A percentile compares a stretch with the other conserved stretches of the same genome.
Conservation (phyloP, 2,329 filamentous ascomycete genomes). For the Venturia aucupariae region DNA sequence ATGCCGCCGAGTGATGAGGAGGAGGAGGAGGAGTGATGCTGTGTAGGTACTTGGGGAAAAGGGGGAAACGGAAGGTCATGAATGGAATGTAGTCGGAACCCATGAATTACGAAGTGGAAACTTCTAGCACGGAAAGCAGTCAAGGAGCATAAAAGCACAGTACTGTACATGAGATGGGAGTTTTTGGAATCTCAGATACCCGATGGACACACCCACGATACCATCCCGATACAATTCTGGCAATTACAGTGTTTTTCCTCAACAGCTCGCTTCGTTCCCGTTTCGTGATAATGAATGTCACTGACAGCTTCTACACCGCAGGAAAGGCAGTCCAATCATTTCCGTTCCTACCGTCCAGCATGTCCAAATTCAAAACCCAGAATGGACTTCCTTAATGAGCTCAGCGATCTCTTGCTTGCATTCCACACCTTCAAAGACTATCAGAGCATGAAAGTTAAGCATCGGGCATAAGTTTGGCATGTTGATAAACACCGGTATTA, state of each 20-base stretch:
- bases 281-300: not conserved
- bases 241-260: not conserved
- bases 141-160: not conserved
- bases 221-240: not conserved
- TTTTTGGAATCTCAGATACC: not conserved
- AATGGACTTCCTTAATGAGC: no score
- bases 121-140: not conserved
- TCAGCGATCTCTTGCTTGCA: no score
- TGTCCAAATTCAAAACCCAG: no score
- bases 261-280: not conserved
- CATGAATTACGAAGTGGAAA: not conserved
- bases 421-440: no score
- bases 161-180: not conserved
- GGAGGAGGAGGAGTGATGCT: not conserved
- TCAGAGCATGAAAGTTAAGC: not conserved
- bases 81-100: not conserved
- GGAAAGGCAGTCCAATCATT: no score
- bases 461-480: not conserved
- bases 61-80: not conserved
- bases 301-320: not conserved
- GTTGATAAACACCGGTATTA: not conserved
- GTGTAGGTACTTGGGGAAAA: not conserved
- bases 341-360: no score
- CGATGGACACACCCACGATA: not conserved
- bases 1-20: conserved; percentile 15